These are phyloP conservation scores for Crotalaria pallida DNA, from an alignment of 306 rosid species.

Conservation along the genomic window DNA sequence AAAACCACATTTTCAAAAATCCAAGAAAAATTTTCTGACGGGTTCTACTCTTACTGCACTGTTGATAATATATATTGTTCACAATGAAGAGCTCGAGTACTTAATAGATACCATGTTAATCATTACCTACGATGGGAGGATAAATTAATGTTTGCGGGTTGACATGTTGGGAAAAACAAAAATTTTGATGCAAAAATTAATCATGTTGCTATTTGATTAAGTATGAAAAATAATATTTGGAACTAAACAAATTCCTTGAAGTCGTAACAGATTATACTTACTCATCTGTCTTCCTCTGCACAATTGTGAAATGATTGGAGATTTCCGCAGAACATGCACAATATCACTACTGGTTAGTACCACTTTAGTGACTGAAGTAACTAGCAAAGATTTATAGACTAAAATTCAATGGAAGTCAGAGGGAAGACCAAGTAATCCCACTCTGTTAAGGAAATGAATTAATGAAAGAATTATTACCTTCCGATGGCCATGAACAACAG, in stretches of 20 bases:
- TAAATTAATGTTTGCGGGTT: not conserved
- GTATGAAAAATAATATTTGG: not conserved
- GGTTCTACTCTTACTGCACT: not conserved
- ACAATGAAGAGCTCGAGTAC: not conserved
- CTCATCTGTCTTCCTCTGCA: constrained; percentile 96
- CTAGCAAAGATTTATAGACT: not conserved
- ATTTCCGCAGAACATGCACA: constrained; percentile 37
- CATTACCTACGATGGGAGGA: not conserved
- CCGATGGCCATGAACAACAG: constrained; percentile 87
- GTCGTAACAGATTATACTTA: constrained; percentile 43
- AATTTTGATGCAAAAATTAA: not conserved
- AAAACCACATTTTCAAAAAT: not conserved
- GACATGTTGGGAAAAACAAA: not conserved
- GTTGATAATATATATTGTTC: not conserved
- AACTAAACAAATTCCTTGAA: constrained; percentile 4
- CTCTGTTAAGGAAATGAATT: constrained; percentile 2
- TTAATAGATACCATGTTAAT: not conserved
- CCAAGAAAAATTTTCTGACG: not conserved
- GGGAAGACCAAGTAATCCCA: not conserved
- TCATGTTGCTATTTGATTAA: constrained; percentile 1
- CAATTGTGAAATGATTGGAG: constrained; percentile 22
- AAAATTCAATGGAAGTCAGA: constrained; percentile 2
- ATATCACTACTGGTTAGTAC: constrained; percentile 36
- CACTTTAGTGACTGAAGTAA: not conserved
- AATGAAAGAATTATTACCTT: constrained; percentile 53